Conservation (phyloP, 257 asterid genomes). For the Ilex aquifolium region DNA sequence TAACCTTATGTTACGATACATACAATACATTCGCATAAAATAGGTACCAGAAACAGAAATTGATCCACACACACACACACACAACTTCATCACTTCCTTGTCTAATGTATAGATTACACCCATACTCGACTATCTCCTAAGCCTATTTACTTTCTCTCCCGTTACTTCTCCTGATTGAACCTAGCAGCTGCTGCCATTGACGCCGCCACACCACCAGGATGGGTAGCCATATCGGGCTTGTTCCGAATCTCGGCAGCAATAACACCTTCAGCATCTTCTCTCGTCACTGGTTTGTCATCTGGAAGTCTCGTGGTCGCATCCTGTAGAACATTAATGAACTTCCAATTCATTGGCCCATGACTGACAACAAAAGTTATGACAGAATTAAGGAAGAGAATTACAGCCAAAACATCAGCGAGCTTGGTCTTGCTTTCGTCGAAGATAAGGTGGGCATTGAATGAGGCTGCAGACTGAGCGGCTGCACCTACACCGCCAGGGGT, state of each 20-base stretch:
- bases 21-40: no score
- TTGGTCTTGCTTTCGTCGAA: constrained; percentile 37
- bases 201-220: constrained; percentile 54
- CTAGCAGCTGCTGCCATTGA: constrained; percentile 43
- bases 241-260: constrained; percentile 44
- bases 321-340: constrained; percentile 16
- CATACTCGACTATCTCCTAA: no score
- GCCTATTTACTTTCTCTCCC: background rate
- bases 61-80: no score
- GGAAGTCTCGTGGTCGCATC: constrained; percentile 41
- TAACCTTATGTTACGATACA: no score
- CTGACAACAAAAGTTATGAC: background rate
- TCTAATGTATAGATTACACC: no score
- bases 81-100: no score
- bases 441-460: constrained; percentile 11
- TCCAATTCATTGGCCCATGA: background rate
- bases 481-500: constrained; percentile 51
- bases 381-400: constrained; percentile 7
- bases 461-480: constrained; percentile 41
- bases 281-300: constrained; percentile 43
- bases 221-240: constrained; percentile 26
- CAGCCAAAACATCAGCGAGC: constrained; percentile 40
- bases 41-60: no score
- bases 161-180: constrained; percentile 26
- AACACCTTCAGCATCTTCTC: constrained; percentile 57